A percentile compares a stretch with the other conserved stretches of the same genome.
phyloP scores from a whole-genome alignment of 345 rosid species.

The Eucalyptus grandis region DNA sequence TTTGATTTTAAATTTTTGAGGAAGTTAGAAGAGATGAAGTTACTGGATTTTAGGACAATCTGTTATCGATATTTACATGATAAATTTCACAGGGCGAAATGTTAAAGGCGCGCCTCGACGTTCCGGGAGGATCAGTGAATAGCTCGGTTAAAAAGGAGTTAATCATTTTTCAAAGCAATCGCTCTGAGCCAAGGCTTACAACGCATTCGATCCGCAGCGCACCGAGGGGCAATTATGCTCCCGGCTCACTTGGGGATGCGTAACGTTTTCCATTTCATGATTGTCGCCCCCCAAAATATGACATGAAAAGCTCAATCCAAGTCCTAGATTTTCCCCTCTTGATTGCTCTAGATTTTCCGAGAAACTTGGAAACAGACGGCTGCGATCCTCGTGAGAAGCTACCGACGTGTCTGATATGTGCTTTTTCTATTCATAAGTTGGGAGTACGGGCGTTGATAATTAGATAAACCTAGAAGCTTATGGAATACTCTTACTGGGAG shows the following conservation, averaged over 20 bases:
- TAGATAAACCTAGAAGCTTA: not conserved
- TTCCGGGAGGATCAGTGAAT: accelerated
- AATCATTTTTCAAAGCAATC: not conserved
- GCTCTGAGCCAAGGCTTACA: not conserved
- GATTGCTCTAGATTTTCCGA: not conserved
- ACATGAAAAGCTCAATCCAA: not conserved
- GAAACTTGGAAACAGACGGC: not conserved
- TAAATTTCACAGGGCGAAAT: not conserved
- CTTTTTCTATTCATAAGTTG: not conserved
- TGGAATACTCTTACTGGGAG: not conserved
- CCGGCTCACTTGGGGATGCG: not conserved
- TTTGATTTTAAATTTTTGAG: not conserved
- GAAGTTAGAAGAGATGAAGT: not conserved
- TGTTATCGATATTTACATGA: not conserved
- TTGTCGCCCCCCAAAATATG: not conserved
- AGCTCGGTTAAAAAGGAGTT: not conserved
- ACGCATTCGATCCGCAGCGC: not conserved
- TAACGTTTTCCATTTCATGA: not conserved
- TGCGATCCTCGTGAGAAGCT: not conserved
- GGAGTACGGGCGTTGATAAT: not conserved
- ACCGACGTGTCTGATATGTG: not conserved
- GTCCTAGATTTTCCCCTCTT: not conserved
- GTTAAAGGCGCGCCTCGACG: not conserved
- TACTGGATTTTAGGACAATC: not conserved
- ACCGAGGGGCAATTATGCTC: not conserved